phyloP scores from a whole-genome alignment of 164 flowering plant species.

The Vitis rupestris region DNA sequence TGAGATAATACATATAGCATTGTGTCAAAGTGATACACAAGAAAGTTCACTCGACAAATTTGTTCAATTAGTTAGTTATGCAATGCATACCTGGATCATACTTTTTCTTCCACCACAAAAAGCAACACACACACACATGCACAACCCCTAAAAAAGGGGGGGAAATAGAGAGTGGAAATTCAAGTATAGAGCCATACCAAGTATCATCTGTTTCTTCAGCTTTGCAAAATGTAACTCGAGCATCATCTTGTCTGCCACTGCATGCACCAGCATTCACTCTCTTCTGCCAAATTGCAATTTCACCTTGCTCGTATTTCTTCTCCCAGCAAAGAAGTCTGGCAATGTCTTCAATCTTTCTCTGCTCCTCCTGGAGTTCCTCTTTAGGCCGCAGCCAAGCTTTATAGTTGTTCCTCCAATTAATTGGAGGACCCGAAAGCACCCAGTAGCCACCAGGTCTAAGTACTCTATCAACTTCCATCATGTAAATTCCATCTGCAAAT shows the following conservation, averaged over 20 bases:
- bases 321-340: slow-evolving; percentile 88
- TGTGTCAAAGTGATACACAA: no score
- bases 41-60: no score
- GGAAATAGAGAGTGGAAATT: not conserved
- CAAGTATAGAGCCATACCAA: slow-evolving; percentile 49
- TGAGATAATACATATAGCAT: no score
- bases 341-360: slow-evolving; percentile 69
- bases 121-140: not conserved
- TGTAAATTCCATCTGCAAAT: slow-evolving; percentile 69
- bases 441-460: slow-evolving; percentile 94
- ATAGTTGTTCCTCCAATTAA: slow-evolving; percentile 76
- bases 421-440: slow-evolving; percentile 93
- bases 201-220: slow-evolving; percentile 58
- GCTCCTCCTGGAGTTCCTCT: slow-evolving; percentile 82
- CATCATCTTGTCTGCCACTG: slow-evolving; percentile 42
- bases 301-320: slow-evolving; percentile 67
- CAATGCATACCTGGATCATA: no score
- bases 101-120: no score
- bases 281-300: slow-evolving; percentile 85
- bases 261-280: slow-evolving; percentile 57
- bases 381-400: slow-evolving; percentile 76
- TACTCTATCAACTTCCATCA: slow-evolving; percentile 93
- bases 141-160: not conserved
- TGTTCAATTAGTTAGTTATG: no score
- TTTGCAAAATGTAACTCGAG: slow-evolving; percentile 45